Evolutionary conservation across 83 land plant genomes (phyloP).

Genomic region (Picea abies): DNA sequence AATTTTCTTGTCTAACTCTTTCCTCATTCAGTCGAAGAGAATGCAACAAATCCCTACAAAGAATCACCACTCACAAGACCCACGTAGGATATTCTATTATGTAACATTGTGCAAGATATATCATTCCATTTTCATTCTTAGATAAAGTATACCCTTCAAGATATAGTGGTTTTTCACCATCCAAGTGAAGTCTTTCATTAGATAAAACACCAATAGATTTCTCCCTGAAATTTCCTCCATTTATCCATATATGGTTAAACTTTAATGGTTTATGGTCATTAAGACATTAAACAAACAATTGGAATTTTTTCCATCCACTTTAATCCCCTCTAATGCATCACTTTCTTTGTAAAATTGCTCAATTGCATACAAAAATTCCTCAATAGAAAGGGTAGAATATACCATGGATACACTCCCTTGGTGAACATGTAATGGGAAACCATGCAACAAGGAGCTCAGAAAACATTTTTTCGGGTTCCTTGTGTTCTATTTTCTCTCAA

Average conservation of each 20-base stretch:
- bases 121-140: not conserved
- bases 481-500: slow-evolving; percentile 28
- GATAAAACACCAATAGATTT: slow-evolving; percentile 33
- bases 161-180: slow-evolving; percentile 9
- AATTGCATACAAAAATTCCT: slow-evolving; percentile 45
- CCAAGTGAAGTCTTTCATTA: slow-evolving; percentile 38
- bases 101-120: too few relatives aligned
- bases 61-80: too few relatives aligned
- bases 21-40: too few relatives aligned
- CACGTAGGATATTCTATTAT: too few relatives aligned
- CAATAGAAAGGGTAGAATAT: slow-evolving; percentile 57
- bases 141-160: slow-evolving; percentile 11
- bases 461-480: slow-evolving; percentile 31
- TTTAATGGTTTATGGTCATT: slow-evolving; percentile 40
- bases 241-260: slow-evolving; percentile 26
- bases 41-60: too few relatives aligned
- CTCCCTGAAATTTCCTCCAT: slow-evolving; percentile 29
- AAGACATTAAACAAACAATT: slow-evolving; percentile 49
- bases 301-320: not conserved
- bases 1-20: too few relatives aligned
- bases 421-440: slow-evolving; percentile 66
- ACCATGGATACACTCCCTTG: slow-evolving; percentile 63
- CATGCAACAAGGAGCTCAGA: slow-evolving; percentile 68
- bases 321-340: slow-evolving; percentile 17
- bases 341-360: slow-evolving; percentile 39